Evolutionary conservation across 768 basidiomycete genomes (phyloP), one percentile per base, ranked within the genome.

Genomic region (Pleurotus eryngii): DNA sequence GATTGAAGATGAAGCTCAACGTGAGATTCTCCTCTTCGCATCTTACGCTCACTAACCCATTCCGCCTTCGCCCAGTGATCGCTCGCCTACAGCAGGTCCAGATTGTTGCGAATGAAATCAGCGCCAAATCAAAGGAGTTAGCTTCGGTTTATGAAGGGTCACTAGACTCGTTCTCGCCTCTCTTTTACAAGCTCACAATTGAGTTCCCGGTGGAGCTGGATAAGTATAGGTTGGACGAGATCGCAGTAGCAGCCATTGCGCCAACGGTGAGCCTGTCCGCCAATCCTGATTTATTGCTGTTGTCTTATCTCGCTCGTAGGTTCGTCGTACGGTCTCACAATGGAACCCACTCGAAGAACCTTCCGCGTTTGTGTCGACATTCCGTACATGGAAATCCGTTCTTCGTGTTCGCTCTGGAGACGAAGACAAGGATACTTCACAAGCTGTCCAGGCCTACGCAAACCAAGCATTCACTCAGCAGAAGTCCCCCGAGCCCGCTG

Each of bases 331-430:
- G 71, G 80, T 92, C 27, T 70, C 83, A 0, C 79, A 76, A 26
- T 99, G 96, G 95, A 76, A 89, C 54, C 96, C 97, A 0, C 77
- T 99, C 9, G 77, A 86, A 56, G 78, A 90, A n/a, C 91, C 93
- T 1, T 72, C 79, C 6, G 76, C 73, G 0, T 83, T 91, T 59
- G 74, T 86, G 8, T 70, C 84, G 22, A 84, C 81, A 3, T 89
- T 94, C 68, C 76, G 83, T 38, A 76, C 74, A 22, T 94, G 92
- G 92, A 78, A 81, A 55, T 76, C 74, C 40, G 89, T 83, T 3
- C 73, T 93, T 49, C 85, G 83, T 65, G 76, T 92, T 49, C 81
- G 79, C 45, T 60, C 68, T 9, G 66, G 69, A 1, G 81, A 84
- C 59, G 74, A 79, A 22, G 63, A 53, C 37, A 14, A 53, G 26